Base-by-base conservation (phyloP, 129 eudicot species). In the Artemisia tridentata region DNA sequence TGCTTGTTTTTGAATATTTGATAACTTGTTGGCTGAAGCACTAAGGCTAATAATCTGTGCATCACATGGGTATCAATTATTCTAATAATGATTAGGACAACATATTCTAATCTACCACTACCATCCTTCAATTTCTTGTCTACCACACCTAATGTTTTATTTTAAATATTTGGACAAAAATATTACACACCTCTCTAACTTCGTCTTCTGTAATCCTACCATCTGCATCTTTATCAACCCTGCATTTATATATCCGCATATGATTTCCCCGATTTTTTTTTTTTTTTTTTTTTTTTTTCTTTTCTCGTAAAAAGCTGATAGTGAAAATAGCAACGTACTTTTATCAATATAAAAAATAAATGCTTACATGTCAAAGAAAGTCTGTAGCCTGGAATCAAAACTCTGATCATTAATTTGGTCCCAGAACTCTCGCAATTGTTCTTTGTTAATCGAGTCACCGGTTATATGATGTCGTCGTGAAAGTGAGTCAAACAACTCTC, bases 141-240 rank as follows among this genome's bases (percentile, higher is more conserved):
- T 23, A 51, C n/a, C 63, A n/a, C 16, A 59, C 74, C 68, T 17
- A 48, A 17, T 4, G 45, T 60, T 18, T 67, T 38, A 38, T 38
- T 38, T 38, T 38, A 1, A 38, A 48, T 23, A 48, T 70, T 64
- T 77, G 29, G n/a, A 52, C 2, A 20, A 71, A 46, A 21, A 10
- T 17, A 60, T 9, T n/a, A 29, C 48, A 25, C 81, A 90, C 96
- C 96, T 90, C 96, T 69, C 82, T 86, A 45, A 90, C 95, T 90
- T 90, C 96, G n/a, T 79, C 96, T 79, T 90, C 91, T 51, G 95
- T 79, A 21, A 90, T 84, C 67, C 91, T 81, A 11, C 96, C 96
- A 80, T 90, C 95, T 14, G 91, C 95, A 77, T 90, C 91, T 81
- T 87, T 90, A 66, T 90, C 96, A 72, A 90, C 96, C 96, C 96